Conservation (phyloP, 441 rosid genomes). For the Adansonia madagascariensis region DNA sequence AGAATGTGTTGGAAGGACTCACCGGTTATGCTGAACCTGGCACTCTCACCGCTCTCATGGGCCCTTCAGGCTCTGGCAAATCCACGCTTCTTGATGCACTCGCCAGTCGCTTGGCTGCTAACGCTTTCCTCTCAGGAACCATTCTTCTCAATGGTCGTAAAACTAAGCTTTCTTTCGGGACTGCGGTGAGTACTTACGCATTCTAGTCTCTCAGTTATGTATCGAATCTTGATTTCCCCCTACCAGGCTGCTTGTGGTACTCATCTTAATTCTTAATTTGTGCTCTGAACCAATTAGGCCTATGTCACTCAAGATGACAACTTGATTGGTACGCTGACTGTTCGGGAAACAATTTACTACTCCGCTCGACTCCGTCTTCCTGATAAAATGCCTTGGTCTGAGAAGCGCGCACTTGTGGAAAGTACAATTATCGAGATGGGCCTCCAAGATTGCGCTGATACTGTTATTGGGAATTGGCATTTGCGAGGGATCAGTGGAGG, state of each 20-base stretch:
- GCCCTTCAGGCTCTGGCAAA: constrained; percentile 95
- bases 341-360: constrained; percentile 89
- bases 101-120: constrained; percentile 85
- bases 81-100: constrained; percentile 97
- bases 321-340: constrained; percentile 91
- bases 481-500: constrained; percentile 95
- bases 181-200: constrained; percentile 61
- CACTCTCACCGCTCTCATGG: constrained; percentile 85
- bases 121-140: constrained; percentile 91
- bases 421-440: constrained; percentile 93
- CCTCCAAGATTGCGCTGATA: constrained; percentile 91
- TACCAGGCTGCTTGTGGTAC: not conserved
- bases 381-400: constrained; percentile 78
- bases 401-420: constrained; percentile 82
- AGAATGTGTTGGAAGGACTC: constrained; percentile 82
- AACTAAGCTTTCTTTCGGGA: constrained; percentile 95
- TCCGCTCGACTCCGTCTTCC: constrained; percentile 90
- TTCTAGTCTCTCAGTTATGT: not conserved
- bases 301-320: constrained; percentile 98
- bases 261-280: not conserved
- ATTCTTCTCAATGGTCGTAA: constrained; percentile 86
- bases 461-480: constrained; percentile 97
- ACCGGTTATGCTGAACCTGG: constrained; percentile 96
- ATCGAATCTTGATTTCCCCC: not conserved
- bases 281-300: constrained; percentile 47